phyloP scores from a whole-genome alignment of 148 eudicot genomes.

The Dianthus caryophyllus region DNA sequence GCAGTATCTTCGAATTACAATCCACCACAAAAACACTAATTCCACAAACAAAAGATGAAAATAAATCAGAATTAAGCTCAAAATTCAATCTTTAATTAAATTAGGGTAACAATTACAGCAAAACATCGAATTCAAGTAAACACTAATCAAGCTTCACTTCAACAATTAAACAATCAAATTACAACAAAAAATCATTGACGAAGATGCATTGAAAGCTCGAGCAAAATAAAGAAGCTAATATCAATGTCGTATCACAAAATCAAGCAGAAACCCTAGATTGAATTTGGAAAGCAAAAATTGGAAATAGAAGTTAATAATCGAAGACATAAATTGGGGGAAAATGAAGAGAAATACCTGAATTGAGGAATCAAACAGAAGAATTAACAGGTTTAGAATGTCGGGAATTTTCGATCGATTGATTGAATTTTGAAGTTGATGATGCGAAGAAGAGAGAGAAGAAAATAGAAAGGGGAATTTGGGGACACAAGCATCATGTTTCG shows the following conservation, averaged over 20 bases:
- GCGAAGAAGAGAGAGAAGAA: constrained; percentile 5
- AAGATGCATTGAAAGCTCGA: background rate
- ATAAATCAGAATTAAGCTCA: constrained; percentile 15
- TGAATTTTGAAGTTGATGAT: background rate
- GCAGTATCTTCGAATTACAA: constrained; percentile 20
- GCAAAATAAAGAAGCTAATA: background rate
- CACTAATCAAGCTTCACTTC: constrained; percentile 4
- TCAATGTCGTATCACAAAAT: constrained; percentile 13
- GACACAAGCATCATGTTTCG: background rate
- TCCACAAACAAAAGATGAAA: constrained; percentile 21
- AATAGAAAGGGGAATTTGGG: constrained; percentile 7
- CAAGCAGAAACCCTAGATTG: constrained; percentile 22
- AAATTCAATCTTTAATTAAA: background rate
- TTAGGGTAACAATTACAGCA: constrained; percentile 8
- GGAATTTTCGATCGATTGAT: constrained; percentile 1
- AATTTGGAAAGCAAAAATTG: constrained; percentile 12
- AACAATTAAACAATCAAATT: constrained; percentile 1
- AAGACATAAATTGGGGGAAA: background rate
- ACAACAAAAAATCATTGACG: background rate
- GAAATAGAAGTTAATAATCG: background rate
- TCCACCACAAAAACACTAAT: constrained; percentile 11
- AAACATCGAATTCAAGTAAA: constrained; percentile 1
- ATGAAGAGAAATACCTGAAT: background rate
- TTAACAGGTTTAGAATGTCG: background rate
- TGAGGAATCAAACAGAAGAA: background rate